phyloP scores from a whole-genome alignment of 768 basidiomycete genomes.

The Lactarius pseudohatsudake region DNA sequence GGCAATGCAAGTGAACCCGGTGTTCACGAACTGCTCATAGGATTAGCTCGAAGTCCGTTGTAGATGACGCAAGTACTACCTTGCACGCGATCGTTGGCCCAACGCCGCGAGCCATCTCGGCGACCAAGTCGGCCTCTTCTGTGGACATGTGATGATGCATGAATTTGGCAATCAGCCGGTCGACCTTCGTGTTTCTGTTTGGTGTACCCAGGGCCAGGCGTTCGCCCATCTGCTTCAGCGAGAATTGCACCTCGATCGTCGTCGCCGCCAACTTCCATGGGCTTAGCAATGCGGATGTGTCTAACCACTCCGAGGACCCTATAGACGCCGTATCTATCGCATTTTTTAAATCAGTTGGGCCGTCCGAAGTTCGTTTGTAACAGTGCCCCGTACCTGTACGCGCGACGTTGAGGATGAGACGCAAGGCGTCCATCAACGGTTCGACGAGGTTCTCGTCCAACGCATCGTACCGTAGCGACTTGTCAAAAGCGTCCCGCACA shows the following conservation, averaged over 20 bases:
- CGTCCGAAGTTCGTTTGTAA: not conserved
- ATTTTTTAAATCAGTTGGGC: not conserved
- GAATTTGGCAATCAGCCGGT: conserved; percentile 62
- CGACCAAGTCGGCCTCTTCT: conserved; percentile 80
- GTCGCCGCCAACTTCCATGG: conserved; percentile 86
- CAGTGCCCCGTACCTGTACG: conserved; percentile 47
- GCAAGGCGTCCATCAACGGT: conserved; percentile 63
- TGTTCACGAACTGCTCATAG: conserved; percentile 63
- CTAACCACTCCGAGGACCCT: conserved; percentile 57
- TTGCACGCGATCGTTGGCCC: conserved; percentile 65
- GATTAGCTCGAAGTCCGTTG: conserved; percentile 4
- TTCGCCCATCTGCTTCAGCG: conserved; percentile 70
- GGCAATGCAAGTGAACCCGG: conserved; percentile 64
- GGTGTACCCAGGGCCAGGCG: conserved; percentile 59
- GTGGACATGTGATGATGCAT: conserved; percentile 73
- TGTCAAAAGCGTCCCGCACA: conserved; percentile 68
- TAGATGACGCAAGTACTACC: conserved; percentile 39
- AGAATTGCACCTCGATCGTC: conserved; percentile 74
- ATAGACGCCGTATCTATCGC: conserved; percentile 38
- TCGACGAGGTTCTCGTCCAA: conserved; percentile 55
- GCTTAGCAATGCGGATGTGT: conserved; percentile 65
- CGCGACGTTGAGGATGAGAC: conserved; percentile 62
- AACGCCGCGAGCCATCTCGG: conserved; percentile 76
- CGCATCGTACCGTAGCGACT: conserved; percentile 50
- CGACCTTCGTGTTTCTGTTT: conserved; percentile 60